Evolutionary conservation across 306 rosid genomes (phyloP), one percentile per base, ranked within the genome.

Genomic region (Vigna angularis): DNA sequence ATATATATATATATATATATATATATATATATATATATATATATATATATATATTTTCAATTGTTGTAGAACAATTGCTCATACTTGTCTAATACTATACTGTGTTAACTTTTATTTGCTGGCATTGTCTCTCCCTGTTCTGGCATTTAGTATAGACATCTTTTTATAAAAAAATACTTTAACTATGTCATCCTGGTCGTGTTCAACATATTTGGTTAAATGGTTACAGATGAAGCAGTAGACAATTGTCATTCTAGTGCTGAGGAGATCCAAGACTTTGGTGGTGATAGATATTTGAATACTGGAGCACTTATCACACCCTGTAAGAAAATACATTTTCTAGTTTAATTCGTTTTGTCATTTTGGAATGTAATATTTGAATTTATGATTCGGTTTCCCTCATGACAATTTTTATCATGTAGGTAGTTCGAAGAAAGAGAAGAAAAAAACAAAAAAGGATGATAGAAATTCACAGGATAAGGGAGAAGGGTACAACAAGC

Each of bases 381-480:
- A 66, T 72, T 57, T 79, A 50, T 28, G 1, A 64, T 40, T 78
- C 75, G 55, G 17, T 73, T 11, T 52, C 52, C 38, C 56, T 81
- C 17, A 70, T 28, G 67, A 7, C 30, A 28, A 38, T 7, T 70
- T 51, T 5, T 13, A 13, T 83, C 68, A 82, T 82, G 85, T 75
- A 92, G 98, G 85, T 63, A 82, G 73, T 79, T 74, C 88, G 6
- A 90, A 84, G 86, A 91, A 84, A 77, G 65, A 78, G 40, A 75
- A 84, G 82, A 89, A 85, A 73, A 90, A 80, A 81, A 78, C 78
- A 52, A 88, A 55, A 82, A 84, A 73, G 77, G 87, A 81, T 73
- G 73, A 72, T 42, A 63, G 34, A 52, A 84, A 73, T 57, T 79
- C 77, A 0, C 75, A 44, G 28, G 82, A 82, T 52, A 79, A 71